These are phyloP conservation scores for Pulicaria dysenterica DNA, from an alignment of 129 eudicot genomes.

Conservation along the genomic window DNA sequence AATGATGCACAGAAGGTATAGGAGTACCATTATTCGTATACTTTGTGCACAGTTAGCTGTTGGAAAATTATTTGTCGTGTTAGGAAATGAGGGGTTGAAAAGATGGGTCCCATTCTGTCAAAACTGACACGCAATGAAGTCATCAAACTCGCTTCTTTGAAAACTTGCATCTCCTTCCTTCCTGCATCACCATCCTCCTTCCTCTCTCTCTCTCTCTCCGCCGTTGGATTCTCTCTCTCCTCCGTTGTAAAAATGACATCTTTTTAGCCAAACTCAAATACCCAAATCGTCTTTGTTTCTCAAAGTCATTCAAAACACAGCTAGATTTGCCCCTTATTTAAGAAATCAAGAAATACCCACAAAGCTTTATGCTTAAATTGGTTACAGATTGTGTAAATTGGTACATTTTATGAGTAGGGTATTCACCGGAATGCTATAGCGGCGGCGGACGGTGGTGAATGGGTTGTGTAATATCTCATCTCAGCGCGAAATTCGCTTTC, in stretches of 20 bases:
- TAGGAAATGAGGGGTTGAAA: background rate
- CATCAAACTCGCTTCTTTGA: slow-evolving; percentile 39
- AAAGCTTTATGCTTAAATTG: slow-evolving; percentile 4
- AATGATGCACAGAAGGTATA: slow-evolving; percentile 23
- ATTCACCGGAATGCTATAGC: slow-evolving; percentile 18
- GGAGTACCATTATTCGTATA: slow-evolving; percentile 28
- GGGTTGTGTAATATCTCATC: slow-evolving; percentile 76
- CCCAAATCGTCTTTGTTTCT: background rate
- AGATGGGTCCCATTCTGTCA: slow-evolving; percentile 21
- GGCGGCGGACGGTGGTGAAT: slow-evolving; percentile 32
- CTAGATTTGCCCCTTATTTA: slow-evolving; percentile 9
- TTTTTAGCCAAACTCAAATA: slow-evolving; percentile 18
- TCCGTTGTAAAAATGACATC: slow-evolving; percentile 12
- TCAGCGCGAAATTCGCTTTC: slow-evolving; percentile 84
- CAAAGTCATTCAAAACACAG: background rate
- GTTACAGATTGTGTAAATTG: background rate
- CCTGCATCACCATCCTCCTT: slow-evolving; percentile 25
- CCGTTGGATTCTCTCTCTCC: slow-evolving; percentile 9
- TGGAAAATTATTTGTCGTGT: slow-evolving; percentile 27
- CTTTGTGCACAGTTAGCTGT: slow-evolving; percentile 1
- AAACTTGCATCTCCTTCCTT: slow-evolving; percentile 14
- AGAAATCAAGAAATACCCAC: slow-evolving; percentile 4
- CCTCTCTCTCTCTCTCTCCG: slow-evolving; percentile 20
- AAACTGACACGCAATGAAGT: slow-evolving; percentile 43
- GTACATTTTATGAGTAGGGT: slow-evolving; percentile 49